Percentiles rank a stretch among this genome's conserved stretches.
Evolutionary conservation across 495 filamentous ascomycete species (phyloP).

Genomic region (Neurospora tetrasperma): DNA sequence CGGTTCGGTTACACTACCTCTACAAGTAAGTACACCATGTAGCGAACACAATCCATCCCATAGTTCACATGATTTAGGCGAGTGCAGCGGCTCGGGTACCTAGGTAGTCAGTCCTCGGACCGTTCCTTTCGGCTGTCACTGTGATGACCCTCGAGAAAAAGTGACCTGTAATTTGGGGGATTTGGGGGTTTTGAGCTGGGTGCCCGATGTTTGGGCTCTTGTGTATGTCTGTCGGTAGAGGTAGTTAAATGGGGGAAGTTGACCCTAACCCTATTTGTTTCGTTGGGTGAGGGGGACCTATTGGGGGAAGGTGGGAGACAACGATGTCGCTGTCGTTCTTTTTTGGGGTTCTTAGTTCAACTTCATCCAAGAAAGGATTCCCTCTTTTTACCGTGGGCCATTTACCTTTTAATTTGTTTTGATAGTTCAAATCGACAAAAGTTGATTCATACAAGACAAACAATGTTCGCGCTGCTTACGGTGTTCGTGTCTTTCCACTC

Average conservation of each 20-base stretch:
- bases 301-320: no score
- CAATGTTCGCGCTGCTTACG: neutral
- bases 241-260: neutral
- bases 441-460: neutral
- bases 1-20: neutral
- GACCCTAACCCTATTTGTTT: neutral
- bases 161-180: neutral
- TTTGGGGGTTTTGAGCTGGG: neutral
- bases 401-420: neutral
- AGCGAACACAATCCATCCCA: neutral
- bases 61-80: neutral
- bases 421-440: neutral
- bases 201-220: neutral
- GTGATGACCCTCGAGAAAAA: neutral
- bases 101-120: neutral
- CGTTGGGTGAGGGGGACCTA: no score
- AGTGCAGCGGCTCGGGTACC: no score
- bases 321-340: no score
- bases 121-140: neutral
- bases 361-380: neutral
- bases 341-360: no score
- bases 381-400: neutral
- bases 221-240: neutral
- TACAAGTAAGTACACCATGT: neutral
- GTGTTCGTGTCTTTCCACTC: neutral